Evolutionary conservation across 1,284 basidiomycete species (phyloP).

Genomic region (Sporisorium reilianum): DNA sequence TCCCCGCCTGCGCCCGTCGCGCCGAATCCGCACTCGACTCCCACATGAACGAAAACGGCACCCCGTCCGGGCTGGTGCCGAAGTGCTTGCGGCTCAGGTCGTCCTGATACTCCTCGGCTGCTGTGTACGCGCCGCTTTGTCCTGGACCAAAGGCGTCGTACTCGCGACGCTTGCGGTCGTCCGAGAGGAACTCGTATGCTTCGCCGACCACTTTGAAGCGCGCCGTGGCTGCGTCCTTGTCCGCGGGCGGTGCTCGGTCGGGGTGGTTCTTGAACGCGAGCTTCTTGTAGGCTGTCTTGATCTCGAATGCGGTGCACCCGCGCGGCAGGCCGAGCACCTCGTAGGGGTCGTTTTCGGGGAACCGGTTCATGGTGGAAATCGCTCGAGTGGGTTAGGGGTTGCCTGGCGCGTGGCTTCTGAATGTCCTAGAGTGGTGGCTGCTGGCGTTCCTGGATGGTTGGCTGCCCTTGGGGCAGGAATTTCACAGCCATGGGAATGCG

Average conservation of each 20-base stretch:
- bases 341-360: constrained; percentile 54
- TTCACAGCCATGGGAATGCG: background rate
- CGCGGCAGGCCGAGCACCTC: constrained; percentile 54
- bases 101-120: constrained; percentile 26
- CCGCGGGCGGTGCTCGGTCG: constrained; percentile 53
- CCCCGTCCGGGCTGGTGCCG: constrained; percentile 53
- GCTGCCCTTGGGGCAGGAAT: constrained; percentile 17
- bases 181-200: constrained; percentile 63
- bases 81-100: constrained; percentile 41
- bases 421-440: no score
- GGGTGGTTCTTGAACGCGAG: constrained; percentile 62
- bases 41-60: constrained; percentile 61
- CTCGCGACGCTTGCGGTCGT: constrained; percentile 52
- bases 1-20: constrained; percentile 50
- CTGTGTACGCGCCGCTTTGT: background rate
- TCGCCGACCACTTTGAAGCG: constrained; percentile 62
- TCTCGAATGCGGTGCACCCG: constrained; percentile 49
- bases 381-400: no score
- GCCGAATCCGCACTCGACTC: constrained; percentile 65
- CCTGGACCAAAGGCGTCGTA: constrained; percentile 50
- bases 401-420: no score
- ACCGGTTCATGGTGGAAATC: constrained; percentile 37
- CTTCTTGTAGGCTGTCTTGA: constrained; percentile 63
- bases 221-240: constrained; percentile 59
- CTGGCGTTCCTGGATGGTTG: background rate